Evolutionary conservation across 768 basidiomycete genomes (phyloP).

Genomic region (Pisolithus tinctorius): DNA sequence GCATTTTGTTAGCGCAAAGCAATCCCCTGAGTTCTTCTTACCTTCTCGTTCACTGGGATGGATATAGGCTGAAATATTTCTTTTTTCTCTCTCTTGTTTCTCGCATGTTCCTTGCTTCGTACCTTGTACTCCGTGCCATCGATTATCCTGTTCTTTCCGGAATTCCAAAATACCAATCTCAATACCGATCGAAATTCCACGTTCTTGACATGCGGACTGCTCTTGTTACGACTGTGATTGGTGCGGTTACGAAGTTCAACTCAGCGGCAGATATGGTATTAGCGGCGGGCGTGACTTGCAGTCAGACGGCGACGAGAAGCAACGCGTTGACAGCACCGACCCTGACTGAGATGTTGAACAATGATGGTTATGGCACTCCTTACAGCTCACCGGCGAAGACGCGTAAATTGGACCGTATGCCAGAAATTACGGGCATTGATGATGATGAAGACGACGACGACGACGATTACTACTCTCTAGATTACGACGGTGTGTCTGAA

Average conservation of each 20-base stretch:
- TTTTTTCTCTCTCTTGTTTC: conserved; percentile 45
- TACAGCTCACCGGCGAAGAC: conserved; percentile 14
- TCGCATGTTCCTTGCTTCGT: conserved; percentile 3
- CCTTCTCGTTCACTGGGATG: too few species aligned
- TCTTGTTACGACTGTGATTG: conserved; percentile 3
- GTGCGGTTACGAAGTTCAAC: not conserved
- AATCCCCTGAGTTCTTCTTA: too few species aligned
- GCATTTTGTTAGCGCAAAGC: conserved; percentile 33
- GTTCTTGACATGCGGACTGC: conserved; percentile 1
- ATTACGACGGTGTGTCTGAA: conserved; percentile 19
- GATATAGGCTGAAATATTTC: conserved; percentile 78
- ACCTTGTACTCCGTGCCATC: not conserved
- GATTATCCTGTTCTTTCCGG: too few species aligned
- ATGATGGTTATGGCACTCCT: conserved; percentile 20
- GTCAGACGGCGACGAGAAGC: not conserved
- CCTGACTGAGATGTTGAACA: conserved; percentile 2
- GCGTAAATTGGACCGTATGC: not conserved
- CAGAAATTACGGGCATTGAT: conserved; percentile 6
- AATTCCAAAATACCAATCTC: conserved; percentile 3
- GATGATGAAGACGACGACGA: conserved; percentile 22
- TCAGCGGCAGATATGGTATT: conserved; percentile 1
- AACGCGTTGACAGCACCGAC: not conserved
- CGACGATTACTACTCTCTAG: conserved; percentile 28
- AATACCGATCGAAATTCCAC: conserved; percentile 10
- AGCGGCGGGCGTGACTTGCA: not conserved